Evolutionary conservation across 495 filamentous ascomycete species (phyloP).

Genomic region (Cudoniella acicularis): DNA sequence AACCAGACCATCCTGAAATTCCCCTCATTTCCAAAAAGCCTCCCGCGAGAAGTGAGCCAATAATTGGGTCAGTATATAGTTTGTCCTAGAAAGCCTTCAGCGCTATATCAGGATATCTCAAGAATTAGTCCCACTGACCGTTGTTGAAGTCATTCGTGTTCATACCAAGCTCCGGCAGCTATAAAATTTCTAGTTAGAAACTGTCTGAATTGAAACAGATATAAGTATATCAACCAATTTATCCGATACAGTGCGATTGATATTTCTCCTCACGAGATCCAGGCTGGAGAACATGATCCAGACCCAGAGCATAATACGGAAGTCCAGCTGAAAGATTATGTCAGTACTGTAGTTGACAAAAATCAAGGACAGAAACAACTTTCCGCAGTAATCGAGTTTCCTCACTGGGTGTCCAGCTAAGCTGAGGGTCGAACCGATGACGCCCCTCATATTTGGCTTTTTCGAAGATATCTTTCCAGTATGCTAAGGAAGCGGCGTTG

Average conservation of each 20-base stretch:
- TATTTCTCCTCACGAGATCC: constrained; percentile 73
- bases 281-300: constrained; percentile 80
- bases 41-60: constrained; percentile 65
- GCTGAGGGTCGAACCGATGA: constrained; percentile 70
- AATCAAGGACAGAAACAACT: constrained; percentile 39
- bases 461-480: constrained; percentile 24
- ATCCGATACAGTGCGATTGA: constrained; percentile 31
- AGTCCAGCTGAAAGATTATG: constrained; percentile 16
- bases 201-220: background rate
- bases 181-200: constrained; percentile 55
- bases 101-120: no score
- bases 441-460: constrained; percentile 52
- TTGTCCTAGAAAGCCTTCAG: no score
- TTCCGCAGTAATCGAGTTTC: constrained; percentile 63
- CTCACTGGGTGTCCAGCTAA: constrained; percentile 64
- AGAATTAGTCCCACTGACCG: no score
- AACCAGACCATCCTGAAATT: constrained; percentile 58
- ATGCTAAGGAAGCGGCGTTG: background rate
- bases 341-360: no score
- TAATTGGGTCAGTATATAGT: no score
- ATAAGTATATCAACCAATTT: background rate
- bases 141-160: constrained; percentile 72
- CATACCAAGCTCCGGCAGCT: constrained; percentile 53
- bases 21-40: constrained; percentile 65
- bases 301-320: constrained; percentile 33